phyloP scores from a whole-genome alignment of 225 moss, liverwort and hornwort genomes.

The Pleurozium schreberi region DNA sequence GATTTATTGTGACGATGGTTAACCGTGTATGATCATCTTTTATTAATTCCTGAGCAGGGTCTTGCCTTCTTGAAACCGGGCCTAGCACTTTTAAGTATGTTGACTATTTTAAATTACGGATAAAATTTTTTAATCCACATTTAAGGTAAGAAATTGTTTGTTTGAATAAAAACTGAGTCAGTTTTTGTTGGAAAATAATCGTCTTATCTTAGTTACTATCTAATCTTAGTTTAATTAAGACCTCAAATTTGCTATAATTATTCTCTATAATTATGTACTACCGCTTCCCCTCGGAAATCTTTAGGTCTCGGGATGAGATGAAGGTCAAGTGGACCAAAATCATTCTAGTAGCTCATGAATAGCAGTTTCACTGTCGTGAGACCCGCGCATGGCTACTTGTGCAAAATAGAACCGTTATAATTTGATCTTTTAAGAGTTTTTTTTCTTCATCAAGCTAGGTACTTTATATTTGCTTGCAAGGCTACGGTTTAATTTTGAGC shows the following conservation, averaged over 20 bases:
- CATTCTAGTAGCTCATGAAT: background rate
- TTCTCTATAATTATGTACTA: background rate
- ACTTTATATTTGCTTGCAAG: background rate
- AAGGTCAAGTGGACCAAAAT: background rate
- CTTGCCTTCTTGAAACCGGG: too few species aligned
- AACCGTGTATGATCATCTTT: background rate
- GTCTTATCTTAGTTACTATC: background rate
- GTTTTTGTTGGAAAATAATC: background rate
- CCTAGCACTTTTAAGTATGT: too few species aligned
- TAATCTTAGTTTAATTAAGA: background rate
- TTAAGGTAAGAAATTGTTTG: background rate
- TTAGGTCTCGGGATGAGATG: background rate
- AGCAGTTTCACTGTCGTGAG: background rate
- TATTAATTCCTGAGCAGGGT: background rate
- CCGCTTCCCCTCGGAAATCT: background rate
- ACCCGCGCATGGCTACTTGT: too few species aligned
- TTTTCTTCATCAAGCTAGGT: background rate
- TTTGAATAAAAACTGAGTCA: background rate
- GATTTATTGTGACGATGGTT: background rate
- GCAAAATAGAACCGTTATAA: too few species aligned
- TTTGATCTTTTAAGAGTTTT: background rate
- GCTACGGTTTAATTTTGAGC: background rate
- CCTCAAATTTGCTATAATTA: background rate
- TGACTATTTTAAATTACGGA: too few species aligned
- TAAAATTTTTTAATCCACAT: background rate